Base-by-base conservation (phyloP, 495 filamentous ascomycete genomes). In the Sphaerosporella brunnea region DNA sequence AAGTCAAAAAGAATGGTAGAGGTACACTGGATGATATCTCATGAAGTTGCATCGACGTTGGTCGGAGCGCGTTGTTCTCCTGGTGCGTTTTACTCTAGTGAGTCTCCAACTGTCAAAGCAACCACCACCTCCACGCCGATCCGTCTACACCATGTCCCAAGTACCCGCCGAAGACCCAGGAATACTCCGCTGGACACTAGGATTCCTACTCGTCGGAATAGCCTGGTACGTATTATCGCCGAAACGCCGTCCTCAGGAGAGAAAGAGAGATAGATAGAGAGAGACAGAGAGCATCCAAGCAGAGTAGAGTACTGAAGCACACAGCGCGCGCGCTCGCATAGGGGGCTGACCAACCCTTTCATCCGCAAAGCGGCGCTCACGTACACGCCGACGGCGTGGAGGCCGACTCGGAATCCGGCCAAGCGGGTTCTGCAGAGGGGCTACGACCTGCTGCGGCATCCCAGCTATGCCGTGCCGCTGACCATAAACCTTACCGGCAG, bases 401-500 rank as follows among this genome's bases (percentile, higher is more conserved):
- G 69, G 18, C 64, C 67, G 8, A 60, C 48, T 23, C 28, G 35
- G 10, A 50, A 50, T 8, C 20, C 49, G 13, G 39, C 55, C 2
- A 60, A 53, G 50, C 70, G 71, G 0, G 62, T 74, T 0, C 69
- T 78, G 45, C 88, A 79, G 57, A 84, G 75, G 11, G 80, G 88
- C 13, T 52, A 76, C 5, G 90, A 93, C 62, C 64, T 95, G 55
- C 64, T 96, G 9, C 66, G 72, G 37, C 85, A 80, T 48, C 85
- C 85, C 38, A 72, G 73, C 21, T 97, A 97, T 63, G 80, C 84
- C 9, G 60, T 93, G 28, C 88, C 88, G 21, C 61, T 97, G 55
- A 65, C 93, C 42, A 68, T 94, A 23, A 97, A 97, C 58, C 63
- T 95, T 54, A 94, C 90, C 26, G 90, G 90, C 48, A 93, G 84